Percentiles rank a stretch among this genome's conserved stretches.
Evolutionary conservation across 768 basidiomycete species (phyloP).

Genomic region (Xerocomellus amylosporus): DNA sequence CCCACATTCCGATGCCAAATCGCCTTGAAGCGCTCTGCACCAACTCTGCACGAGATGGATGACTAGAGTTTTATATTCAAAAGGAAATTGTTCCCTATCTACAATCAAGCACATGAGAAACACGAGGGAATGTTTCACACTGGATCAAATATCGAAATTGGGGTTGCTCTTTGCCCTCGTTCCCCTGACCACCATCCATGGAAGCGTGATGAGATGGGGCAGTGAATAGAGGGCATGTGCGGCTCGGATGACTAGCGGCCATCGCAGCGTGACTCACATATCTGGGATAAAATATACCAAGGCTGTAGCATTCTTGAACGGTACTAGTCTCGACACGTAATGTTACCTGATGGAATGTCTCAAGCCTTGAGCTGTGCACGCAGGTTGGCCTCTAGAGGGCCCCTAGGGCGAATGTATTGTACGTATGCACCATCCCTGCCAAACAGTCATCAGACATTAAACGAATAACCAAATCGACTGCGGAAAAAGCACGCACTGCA

Average conservation of each 20-base stretch:
- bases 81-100: constrained; percentile 21
- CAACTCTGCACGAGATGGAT: no score
- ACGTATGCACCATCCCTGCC: constrained; percentile 85
- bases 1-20: not conserved
- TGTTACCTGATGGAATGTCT: constrained; percentile 15
- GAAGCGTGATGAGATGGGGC: constrained; percentile 48
- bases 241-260: not conserved
- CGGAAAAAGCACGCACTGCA: constrained; percentile 59
- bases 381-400: constrained; percentile 81
- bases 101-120: constrained; percentile 16
- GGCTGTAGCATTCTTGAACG: constrained; percentile 19
- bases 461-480: not conserved
- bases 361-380: constrained; percentile 78
- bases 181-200: constrained; percentile 74
- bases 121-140: constrained; percentile 17
- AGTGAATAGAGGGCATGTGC: constrained; percentile 64
- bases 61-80: not conserved
- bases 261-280: constrained; percentile 4
- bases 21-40: not conserved
- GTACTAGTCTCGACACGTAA: constrained; percentile 14
- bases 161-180: constrained; percentile 68
- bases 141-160: constrained; percentile 5
- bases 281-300: constrained; percentile 10
- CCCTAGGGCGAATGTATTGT: constrained; percentile 88
- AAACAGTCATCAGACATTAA: not conserved